phyloP scores from a whole-genome alignment of 1,284 basidiomycete species.

The Cystobasidium pallidum region DNA sequence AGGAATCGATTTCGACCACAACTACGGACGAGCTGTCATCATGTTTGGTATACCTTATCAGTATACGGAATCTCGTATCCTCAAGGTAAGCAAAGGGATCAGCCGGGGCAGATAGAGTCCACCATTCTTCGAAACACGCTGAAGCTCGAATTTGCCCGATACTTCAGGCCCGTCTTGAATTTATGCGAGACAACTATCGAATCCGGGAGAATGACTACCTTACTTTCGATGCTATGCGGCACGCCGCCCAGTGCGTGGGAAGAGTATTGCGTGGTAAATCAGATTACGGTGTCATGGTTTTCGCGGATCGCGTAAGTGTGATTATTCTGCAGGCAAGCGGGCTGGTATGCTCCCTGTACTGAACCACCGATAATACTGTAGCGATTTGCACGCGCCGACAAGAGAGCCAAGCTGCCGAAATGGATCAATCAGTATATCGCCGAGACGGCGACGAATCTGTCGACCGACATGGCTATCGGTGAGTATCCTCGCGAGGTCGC shows the following conservation, averaged over 20 bases:
- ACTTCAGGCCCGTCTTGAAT: conserved; percentile 82
- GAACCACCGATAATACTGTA: too few relatives aligned
- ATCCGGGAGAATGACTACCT: conserved; percentile 98
- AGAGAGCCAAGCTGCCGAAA: conserved; percentile 92
- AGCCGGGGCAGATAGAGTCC: too few relatives aligned
- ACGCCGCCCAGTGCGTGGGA: conserved; percentile 98
- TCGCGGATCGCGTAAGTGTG: conserved; percentile 85
- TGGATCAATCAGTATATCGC: conserved; percentile 99
- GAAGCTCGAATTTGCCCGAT: too few relatives aligned
- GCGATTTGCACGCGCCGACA: conserved; percentile 96
- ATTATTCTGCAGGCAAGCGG: too few relatives aligned
- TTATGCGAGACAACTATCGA: conserved; percentile 95
- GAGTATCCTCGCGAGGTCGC: neutral
- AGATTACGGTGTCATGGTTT: conserved; percentile 99
- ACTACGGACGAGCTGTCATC: conserved; percentile 93
- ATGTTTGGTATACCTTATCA: conserved; percentile 83
- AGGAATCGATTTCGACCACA: conserved; percentile 99
- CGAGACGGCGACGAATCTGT: conserved; percentile 93
- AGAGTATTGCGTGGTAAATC: conserved; percentile 95
- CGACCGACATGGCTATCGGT: conserved; percentile 95
- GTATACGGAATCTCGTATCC: conserved; percentile 96
- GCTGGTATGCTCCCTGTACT: too few relatives aligned
- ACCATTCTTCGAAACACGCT: too few relatives aligned
- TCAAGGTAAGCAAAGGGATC: conserved; percentile 64
- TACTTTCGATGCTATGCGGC: conserved; percentile 99